phyloP scores from a whole-genome alignment of 306 rosid genomes.

The Vachellia pachyceras region DNA sequence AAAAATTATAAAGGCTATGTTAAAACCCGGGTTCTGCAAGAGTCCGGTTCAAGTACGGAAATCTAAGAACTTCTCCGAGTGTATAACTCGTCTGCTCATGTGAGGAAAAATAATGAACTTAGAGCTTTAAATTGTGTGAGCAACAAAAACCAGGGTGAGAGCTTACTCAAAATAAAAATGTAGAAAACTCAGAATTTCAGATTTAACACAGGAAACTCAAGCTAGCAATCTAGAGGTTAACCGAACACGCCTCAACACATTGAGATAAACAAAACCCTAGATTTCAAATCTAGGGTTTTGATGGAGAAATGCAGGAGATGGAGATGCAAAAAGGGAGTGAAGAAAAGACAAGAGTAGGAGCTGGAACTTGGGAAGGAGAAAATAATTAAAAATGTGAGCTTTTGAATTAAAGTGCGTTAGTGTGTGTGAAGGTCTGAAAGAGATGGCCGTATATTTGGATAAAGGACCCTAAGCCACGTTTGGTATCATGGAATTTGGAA shows the following conservation, averaged over 20 bases:
- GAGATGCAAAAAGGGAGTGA: slow-evolving; percentile 33
- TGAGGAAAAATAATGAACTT: slow-evolving; percentile 2
- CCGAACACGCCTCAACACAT: slow-evolving; percentile 42
- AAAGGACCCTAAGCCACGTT: too few species aligned
- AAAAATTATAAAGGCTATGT: not conserved
- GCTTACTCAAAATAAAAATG: slow-evolving; percentile 45
- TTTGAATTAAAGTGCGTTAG: slow-evolving; percentile 48
- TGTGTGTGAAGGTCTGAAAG: slow-evolving; percentile 46
- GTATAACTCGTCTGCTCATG: slow-evolving; percentile 20
- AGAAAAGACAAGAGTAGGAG: slow-evolving; percentile 43
- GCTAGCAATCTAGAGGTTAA: slow-evolving; percentile 30
- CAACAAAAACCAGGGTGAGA: slow-evolving; percentile 36
- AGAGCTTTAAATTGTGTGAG: slow-evolving; percentile 44
- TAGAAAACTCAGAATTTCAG: slow-evolving; percentile 48
- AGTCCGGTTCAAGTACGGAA: slow-evolving; percentile 45
- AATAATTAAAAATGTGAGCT: slow-evolving; percentile 30
- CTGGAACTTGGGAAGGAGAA: slow-evolving; percentile 36
- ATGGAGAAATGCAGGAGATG: slow-evolving; percentile 57
- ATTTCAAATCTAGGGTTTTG: slow-evolving; percentile 94
- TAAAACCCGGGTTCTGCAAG: slow-evolving; percentile 42
- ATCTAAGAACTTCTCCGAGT: slow-evolving; percentile 35
- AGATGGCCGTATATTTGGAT: slow-evolving; percentile 30
- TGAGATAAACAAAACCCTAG: slow-evolving; percentile 70
- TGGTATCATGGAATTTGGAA: too few species aligned
- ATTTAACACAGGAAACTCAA: slow-evolving; percentile 35